Evolutionary conservation across 352 stramenopile species (phyloP), one percentile per base, ranked within the genome.

Genomic region (Globisporangium carolinianum): DNA sequence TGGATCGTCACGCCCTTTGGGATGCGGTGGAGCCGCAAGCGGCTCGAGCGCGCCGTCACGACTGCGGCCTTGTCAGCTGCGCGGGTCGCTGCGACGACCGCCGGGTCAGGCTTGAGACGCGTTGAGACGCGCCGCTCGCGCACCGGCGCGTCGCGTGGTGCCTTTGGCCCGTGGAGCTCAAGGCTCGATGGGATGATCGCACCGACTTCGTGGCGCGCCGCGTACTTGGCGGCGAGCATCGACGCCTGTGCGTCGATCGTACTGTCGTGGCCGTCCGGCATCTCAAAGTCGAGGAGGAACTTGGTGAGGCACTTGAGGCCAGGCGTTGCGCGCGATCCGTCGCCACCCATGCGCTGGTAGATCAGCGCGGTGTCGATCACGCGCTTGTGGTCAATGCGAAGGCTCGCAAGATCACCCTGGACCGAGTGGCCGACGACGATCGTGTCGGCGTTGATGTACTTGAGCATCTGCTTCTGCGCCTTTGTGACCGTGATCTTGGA

Each of bases 141-240:
- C 5, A 4, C 42, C 5, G 11, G 42, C 42, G 6, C 11, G 14
- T 55, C 50, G 35, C 35, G 14, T 39, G 50, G 36, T 4, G 43
- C 66, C 52, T 67, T 67, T 36, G 75, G 72, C 0, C 81, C 81
- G 36, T 89, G 79, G 41, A 89, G 68, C 59, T 89, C 83, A n/a
- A 73, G 49, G 4, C 67, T 42, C 11, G 80, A 89, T 35, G 78
- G 79, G 58, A 92, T 91, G 50, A 94, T 85, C 37, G 54, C 58
- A 5, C 86, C 86, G 4, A 65, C 69, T 24, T 65, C 49, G 58
- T 92, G 72, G 37, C 73, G 71, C 38, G 69, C 68, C 41, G 76
- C 82, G 63, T 91, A 88, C 65, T 91, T 93, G 62, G 86, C 86
- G 10, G 83, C 81, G 37, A 95, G 71, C 86, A 95, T 95, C 10